Conservation (phyloP, 306 rosid species). For the Quillaja saponaria region DNA sequence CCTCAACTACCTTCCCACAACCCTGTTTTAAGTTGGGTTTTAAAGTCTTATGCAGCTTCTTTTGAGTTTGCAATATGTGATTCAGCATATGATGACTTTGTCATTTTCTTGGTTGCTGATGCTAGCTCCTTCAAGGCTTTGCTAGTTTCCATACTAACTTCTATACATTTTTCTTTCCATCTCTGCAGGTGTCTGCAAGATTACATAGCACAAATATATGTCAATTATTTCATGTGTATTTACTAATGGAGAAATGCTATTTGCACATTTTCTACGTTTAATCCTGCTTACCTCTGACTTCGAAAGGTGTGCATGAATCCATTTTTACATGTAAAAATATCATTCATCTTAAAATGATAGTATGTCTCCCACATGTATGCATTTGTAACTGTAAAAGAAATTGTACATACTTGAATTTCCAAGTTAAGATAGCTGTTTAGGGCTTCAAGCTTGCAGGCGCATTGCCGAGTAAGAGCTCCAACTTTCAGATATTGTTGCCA, state of each 20-base stretch:
- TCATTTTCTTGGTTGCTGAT: slow-evolving; percentile 60
- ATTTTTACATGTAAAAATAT: no score
- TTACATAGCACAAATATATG: no score
- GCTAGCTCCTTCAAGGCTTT: slow-evolving; percentile 62
- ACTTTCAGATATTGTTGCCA: slow-evolving; percentile 84
- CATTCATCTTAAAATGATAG: slow-evolving; percentile 42
- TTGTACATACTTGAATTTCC: slow-evolving; percentile 51
- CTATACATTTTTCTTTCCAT: slow-evolving; percentile 57
- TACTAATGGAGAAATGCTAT: no score
- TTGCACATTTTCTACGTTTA: no score
- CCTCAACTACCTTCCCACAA: slow-evolving; percentile 36
- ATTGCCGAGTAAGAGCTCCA: slow-evolving; percentile 67
- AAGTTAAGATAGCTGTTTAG: slow-evolving; percentile 49
- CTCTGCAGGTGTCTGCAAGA: no score
- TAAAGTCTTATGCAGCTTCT: slow-evolving; percentile 55
- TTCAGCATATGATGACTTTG: slow-evolving; percentile 42
- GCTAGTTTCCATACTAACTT: slow-evolving; percentile 59
- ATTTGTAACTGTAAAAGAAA: no score
- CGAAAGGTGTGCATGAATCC: no score
- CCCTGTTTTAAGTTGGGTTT: slow-evolving; percentile 42
- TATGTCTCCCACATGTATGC: slow-evolving; percentile 38
- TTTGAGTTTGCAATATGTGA: slow-evolving; percentile 52
- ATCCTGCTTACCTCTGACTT: no score
- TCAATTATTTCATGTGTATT: no score
- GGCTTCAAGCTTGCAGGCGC: slow-evolving; percentile 81